A percentile compares a stretch with the other conserved stretches of the same genome.
Conservation (phyloP, 768 basidiomycete species). For the Rubroboletus satanas region DNA sequence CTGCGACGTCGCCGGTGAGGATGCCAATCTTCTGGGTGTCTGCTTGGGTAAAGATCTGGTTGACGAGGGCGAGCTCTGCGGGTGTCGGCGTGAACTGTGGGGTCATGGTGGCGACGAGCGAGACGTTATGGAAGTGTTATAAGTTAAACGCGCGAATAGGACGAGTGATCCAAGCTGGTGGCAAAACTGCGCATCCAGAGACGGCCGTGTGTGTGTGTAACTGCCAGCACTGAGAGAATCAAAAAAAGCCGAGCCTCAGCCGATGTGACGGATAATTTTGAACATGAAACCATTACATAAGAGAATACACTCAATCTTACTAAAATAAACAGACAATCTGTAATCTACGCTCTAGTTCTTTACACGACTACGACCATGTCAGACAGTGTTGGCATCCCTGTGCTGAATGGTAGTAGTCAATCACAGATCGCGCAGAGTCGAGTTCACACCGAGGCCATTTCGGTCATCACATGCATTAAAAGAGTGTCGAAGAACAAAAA, state of each 20-base stretch:
- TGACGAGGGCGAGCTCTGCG: conserved; percentile 55
- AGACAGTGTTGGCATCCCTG: too few relatives aligned
- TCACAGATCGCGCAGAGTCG: too few relatives aligned
- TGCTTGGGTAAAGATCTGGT: conserved; percentile 66
- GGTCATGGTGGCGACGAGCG: conserved; percentile 33
- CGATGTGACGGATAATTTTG: not conserved
- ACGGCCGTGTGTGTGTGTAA: conserved; percentile 6
- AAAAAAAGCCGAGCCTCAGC: not conserved
- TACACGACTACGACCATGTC: too few relatives aligned
- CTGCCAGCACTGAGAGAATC: not conserved
- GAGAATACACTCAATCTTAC: not conserved
- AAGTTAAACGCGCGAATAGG: conserved; percentile 11
- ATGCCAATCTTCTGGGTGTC: conserved; percentile 81
- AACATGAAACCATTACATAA: too few relatives aligned
- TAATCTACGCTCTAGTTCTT: too few relatives aligned
- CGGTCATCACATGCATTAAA: conserved; percentile 7
- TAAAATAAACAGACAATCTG: too few relatives aligned
- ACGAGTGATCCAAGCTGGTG: not conserved
- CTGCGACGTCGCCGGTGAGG: conserved; percentile 87
- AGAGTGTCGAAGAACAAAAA: not conserved
- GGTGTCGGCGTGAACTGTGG: conserved; percentile 44
- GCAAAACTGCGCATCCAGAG: conserved; percentile 17
- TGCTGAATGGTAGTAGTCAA: too few relatives aligned
- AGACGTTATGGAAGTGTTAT: conserved; percentile 13
- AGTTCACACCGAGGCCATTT: not conserved